Evolutionary conservation across 306 rosid species (phyloP).

Genomic region (Abrus pulchellus): DNA sequence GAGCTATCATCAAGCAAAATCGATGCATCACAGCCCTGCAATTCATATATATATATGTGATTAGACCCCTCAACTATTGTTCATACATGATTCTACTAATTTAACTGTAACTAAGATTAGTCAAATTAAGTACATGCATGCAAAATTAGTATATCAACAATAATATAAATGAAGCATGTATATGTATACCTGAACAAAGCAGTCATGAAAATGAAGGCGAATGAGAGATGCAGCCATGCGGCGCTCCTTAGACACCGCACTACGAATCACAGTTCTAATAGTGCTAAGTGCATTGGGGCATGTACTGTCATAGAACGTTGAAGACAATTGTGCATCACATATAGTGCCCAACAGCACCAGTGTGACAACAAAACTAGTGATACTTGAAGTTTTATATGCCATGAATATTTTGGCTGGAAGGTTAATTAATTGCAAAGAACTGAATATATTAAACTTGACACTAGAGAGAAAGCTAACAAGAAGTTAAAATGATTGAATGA

Average conservation of each 20-base stretch:
- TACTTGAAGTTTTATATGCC: constrained; percentile 24
- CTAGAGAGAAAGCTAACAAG: too few species aligned
- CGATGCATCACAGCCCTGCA: constrained; percentile 74
- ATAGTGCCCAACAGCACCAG: constrained; percentile 37
- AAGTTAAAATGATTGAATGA: too few species aligned
- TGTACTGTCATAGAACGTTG: constrained; percentile 57
- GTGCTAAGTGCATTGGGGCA: constrained; percentile 70
- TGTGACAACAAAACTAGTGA: constrained; percentile 27
- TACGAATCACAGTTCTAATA: constrained; percentile 50
- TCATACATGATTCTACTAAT: too few species aligned
- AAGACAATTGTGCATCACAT: constrained; percentile 62
- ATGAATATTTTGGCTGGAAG: not conserved
- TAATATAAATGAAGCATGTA: too few species aligned
- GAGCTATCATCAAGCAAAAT: constrained; percentile 52
- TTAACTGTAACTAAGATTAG: too few species aligned
- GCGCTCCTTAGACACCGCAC: constrained; percentile 54
- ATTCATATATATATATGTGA: not conserved
- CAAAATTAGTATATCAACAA: too few species aligned
- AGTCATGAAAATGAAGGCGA: constrained; percentile 56
- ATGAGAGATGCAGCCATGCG: constrained; percentile 59
- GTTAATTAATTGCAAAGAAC: not conserved
- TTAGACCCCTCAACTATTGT: too few species aligned
- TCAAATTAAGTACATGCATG: not conserved
- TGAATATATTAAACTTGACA: not conserved
- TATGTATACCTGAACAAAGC: constrained; percentile 52